Base-by-base conservation (phyloP, 2,329 filamentous ascomycete species). In the Cladosporium cucumerinum region DNA sequence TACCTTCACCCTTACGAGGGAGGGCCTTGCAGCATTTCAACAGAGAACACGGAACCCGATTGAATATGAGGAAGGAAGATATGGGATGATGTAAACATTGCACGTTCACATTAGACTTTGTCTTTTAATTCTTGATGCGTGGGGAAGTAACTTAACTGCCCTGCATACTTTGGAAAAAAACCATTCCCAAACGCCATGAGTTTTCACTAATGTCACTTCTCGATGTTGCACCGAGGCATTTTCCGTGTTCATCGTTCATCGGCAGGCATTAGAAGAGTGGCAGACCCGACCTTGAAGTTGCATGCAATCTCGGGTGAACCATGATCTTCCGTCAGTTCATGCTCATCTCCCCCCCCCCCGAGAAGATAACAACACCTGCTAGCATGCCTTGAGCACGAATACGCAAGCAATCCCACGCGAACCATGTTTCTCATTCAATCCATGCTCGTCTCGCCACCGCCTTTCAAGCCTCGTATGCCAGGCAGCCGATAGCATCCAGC, bases 401-500 rank as follows among this genome's bases (percentile, higher is more conserved):
- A 12, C 10, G 8, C 39, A 46, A 21, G 39, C 39, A 23, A 46
- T 46, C n/a, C 10, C 39, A 23, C 39, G 8, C n/a, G n/a, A 21
- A 21, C 39, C n/a, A 46, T 21, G 39, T 10, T 11, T 11, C 10
- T 46, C 14, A 18, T 11, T 46, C 39, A 16, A 11, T 4, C 12
- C 14, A 12, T 23, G n/a, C 39, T 46, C n/a, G 23, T 21, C 18
- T 46, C 39, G n/a, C 46, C 21, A 11, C 25, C 39, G n/a, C 26
- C 21, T 16, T 8, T 62, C 21, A 63, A 43, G 14, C 32, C 64
- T 75, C 70, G 68, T 80, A 80, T 16, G 69, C 69, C 54, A 80
- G 68, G 67, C 78, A 80, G 8, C 70, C 72, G 57, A 78, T 75
- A 18, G 67, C 67, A 57, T 80, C 76, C 36, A 81, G 73, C 60